A percentile compares a stretch with the other conserved stretches of the same genome.
phyloP scores from a whole-genome alignment of 139 green algal genomes.

The Chlamydomonas sp. region DNA sequence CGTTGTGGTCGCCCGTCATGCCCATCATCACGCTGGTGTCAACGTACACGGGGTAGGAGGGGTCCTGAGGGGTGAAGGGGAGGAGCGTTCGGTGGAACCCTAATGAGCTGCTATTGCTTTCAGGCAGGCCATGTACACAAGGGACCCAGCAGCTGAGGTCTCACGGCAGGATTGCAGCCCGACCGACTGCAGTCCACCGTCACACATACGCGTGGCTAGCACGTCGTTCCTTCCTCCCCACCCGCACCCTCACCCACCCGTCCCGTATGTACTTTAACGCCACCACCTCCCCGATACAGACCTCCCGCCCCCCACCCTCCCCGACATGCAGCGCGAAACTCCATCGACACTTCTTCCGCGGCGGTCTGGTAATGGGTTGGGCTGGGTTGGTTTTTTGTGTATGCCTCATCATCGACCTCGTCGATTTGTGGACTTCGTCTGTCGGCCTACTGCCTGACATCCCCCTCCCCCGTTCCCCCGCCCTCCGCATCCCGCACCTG shows the following conservation, averaged over 20 bases:
- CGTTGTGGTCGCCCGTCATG: constrained; percentile 89
- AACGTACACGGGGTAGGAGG: constrained; percentile 99
- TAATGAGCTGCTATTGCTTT: too few relatives aligned
- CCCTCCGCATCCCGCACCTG: constrained; percentile 30
- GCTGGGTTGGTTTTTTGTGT: too few relatives aligned
- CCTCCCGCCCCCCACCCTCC: neutral
- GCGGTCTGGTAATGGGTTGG: too few relatives aligned
- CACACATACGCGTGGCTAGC: too few relatives aligned
- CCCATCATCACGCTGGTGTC: constrained; percentile 99
- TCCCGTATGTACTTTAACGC: too few relatives aligned
- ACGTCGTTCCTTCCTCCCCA: neutral
- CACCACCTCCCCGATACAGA: too few relatives aligned
- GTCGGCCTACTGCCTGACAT: neutral
- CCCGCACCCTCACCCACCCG: neutral
- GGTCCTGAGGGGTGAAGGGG: constrained; percentile 81
- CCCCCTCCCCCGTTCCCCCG: neutral
- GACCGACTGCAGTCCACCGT: neutral
- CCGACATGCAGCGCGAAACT: neutral
- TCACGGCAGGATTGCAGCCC: too few relatives aligned
- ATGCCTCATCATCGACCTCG: too few relatives aligned
- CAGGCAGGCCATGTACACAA: too few relatives aligned
- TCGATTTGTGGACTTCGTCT: too few relatives aligned
- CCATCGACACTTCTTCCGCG: too few relatives aligned
- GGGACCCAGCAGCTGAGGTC: too few relatives aligned
- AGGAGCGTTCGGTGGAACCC: neutral